Conservation (phyloP, 495 filamentous ascomycete genomes). For the Ramalina peruviana region DNA sequence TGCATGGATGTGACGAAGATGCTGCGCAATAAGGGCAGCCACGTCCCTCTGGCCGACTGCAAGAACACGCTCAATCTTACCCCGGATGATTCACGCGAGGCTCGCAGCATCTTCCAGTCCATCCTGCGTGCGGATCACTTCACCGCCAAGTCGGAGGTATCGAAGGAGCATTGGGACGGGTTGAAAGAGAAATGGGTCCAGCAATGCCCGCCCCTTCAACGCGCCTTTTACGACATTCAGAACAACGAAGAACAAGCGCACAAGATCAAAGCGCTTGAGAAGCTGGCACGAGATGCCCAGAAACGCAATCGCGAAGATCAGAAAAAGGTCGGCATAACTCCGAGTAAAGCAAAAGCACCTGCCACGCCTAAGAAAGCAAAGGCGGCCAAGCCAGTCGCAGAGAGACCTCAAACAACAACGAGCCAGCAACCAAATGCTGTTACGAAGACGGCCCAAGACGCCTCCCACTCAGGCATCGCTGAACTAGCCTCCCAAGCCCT, state of each 20-base stretch:
- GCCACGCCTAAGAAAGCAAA: background rate
- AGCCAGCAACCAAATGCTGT: too few species aligned
- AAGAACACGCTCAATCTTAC: constrained; percentile 61
- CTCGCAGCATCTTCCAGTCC: constrained; percentile 52
- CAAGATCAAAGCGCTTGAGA: constrained; percentile 53
- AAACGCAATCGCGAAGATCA: constrained; percentile 60
- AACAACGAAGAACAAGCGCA: constrained; percentile 39
- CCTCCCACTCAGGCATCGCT: constrained; percentile 25
- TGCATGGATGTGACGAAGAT: constrained; percentile 73
- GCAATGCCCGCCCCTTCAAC: constrained; percentile 40
- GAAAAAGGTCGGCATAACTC: constrained; percentile 31
- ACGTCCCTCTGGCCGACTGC: constrained; percentile 57
- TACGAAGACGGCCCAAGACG: too few species aligned
- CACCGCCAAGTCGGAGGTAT: constrained; percentile 58
- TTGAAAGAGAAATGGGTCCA: constrained; percentile 56
- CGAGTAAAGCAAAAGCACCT: background rate
- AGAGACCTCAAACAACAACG: background rate
- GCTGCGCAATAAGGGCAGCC: constrained; percentile 47
- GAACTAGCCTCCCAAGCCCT: constrained; percentile 38
- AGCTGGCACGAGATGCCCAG: constrained; percentile 58
- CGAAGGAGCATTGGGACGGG: constrained; percentile 55
- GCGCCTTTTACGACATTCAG: constrained; percentile 32
- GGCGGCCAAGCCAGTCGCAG: constrained; percentile 1
- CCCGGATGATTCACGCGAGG: constrained; percentile 51
- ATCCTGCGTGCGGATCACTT: constrained; percentile 55